Base-by-base conservation (phyloP, 2,329 filamentous ascomycete species). In the Huntiella decipiens region DNA sequence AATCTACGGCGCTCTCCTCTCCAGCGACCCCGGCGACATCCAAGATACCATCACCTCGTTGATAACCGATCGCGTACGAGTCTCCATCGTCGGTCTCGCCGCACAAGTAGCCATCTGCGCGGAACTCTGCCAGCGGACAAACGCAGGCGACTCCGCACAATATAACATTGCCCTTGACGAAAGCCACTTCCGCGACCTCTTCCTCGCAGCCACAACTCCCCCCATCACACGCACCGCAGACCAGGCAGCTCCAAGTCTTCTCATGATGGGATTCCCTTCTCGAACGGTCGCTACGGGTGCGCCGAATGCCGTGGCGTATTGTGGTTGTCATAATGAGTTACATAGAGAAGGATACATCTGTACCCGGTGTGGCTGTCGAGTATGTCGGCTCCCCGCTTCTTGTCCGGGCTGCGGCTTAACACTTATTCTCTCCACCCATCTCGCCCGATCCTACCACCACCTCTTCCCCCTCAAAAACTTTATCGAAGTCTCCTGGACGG, bases 221-320 rank as follows among this genome's bases (percentile, higher is more conserved):
- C 91, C 88, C 0, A 79, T 86, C 13, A 83, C 86, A 10, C 75
- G 82, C 46, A 74, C 77, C 2, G 61, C 64, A 36, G 70, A 73
- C 52, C 68, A 73, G 54, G 69, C 66, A 50, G 68, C 68, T 6
- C 70, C 74, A 1, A 77, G 73, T 46, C 66, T 98, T 36, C 73
- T 98, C 19, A 92, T 93, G 82, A 98, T 98, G 88, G 91, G 91
- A 4, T 98, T 98, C 56, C 91, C 91, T 0, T 92, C 84, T 4
- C 74, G 87, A 34, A 82, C 81, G 2, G 74, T 91, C 11, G 82
- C 84, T 45, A 69, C 76, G 2, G 67, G 66, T 33, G 36, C 38
- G 13, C 67, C 67, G 17, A 66, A 69, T 40, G 71, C 77, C 4
- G 65, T 71, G 45, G 86, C 80, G 49, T 75, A 91, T 51, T 98